phyloP scores from a whole-genome alignment of 202 grass and related monocot genomes.

The Schoenoplectus tabernaemontani region DNA sequence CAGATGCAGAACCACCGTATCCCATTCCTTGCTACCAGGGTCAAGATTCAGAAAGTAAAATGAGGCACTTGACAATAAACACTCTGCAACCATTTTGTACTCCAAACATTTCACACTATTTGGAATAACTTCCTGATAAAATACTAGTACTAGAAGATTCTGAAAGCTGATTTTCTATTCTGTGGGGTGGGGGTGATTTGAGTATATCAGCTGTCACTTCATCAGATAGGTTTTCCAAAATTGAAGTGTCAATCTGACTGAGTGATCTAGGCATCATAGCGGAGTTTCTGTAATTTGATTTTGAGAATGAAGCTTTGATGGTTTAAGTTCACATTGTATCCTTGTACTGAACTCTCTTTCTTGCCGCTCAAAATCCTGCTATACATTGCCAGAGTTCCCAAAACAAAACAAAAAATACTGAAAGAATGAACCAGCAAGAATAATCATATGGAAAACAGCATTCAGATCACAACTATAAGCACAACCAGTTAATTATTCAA shows the following conservation, averaged over 20 bases:
- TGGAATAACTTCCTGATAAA: conserved; percentile 31
- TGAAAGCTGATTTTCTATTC: conserved; percentile 33
- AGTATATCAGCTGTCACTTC: conserved; percentile 60
- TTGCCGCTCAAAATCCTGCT: conserved; percentile 23
- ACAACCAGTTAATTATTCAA: too few relatives aligned
- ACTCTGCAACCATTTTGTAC: conserved; percentile 40
- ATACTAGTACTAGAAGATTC: conserved; percentile 17
- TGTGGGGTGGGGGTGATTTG: conserved; percentile 47
- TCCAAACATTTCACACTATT: conserved; percentile 54
- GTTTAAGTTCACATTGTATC: conserved; percentile 28
- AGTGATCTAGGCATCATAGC: conserved; percentile 71
- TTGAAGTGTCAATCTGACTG: conserved; percentile 58
- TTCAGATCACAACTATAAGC: too few relatives aligned
- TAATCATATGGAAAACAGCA: background rate
- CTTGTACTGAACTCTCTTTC: conserved; percentile 1
- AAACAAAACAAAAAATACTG: conserved; percentile 28
- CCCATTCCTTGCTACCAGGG: conserved; percentile 47
- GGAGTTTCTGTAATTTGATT: conserved; percentile 31
- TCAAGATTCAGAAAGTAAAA: conserved; percentile 33
- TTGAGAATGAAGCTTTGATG: conserved; percentile 40
- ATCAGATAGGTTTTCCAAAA: conserved; percentile 67
- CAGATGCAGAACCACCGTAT: conserved; percentile 27
- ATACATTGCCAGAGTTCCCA: conserved; percentile 18
- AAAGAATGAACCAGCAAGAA: background rate
- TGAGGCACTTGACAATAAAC: conserved; percentile 40